Percentiles rank a stretch among this genome's conserved stretches.
phyloP scores from a whole-genome alignment of 2,329 filamentous ascomycete species.

The Cladosporium sp. region DNA sequence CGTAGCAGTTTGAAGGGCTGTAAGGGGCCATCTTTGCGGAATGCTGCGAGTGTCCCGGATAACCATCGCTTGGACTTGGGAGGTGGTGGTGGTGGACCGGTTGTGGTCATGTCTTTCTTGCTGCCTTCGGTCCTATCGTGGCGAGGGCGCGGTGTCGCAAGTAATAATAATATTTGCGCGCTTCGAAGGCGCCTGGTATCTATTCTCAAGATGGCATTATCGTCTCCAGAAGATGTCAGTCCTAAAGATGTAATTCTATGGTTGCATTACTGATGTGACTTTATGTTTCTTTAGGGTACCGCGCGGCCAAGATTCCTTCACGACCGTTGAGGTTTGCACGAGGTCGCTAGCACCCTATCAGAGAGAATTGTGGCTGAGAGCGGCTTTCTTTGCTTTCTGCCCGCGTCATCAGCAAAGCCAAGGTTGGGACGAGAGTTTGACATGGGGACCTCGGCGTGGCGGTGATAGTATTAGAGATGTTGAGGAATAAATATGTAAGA shows the following conservation, averaged over 20 bases:
- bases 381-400: too few species aligned
- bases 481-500: too few species aligned
- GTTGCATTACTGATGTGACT: neutral
- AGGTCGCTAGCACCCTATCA: neutral
- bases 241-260: neutral
- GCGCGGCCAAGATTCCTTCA: constrained; percentile 2
- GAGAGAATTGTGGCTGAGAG: neutral
- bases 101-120: neutral
- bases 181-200: neutral
- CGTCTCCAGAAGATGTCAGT: neutral
- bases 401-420: too few species aligned
- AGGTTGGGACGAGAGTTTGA: too few species aligned
- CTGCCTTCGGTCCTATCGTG: neutral
- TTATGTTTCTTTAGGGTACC: neutral
- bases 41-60: constrained; percentile 9
- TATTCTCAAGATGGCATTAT: neutral
- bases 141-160: too few species aligned
- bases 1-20: constrained; percentile 31
- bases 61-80: neutral
- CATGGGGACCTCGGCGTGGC: too few species aligned
- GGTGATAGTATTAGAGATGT: too few species aligned
- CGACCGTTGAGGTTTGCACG: constrained; percentile 3
- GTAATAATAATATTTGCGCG: neutral
- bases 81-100: neutral
- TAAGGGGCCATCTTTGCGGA: constrained; percentile 23